These are phyloP conservation scores for Phaffia australis DNA, from an alignment of 768 basidiomycete species.

Conservation along the genomic window DNA sequence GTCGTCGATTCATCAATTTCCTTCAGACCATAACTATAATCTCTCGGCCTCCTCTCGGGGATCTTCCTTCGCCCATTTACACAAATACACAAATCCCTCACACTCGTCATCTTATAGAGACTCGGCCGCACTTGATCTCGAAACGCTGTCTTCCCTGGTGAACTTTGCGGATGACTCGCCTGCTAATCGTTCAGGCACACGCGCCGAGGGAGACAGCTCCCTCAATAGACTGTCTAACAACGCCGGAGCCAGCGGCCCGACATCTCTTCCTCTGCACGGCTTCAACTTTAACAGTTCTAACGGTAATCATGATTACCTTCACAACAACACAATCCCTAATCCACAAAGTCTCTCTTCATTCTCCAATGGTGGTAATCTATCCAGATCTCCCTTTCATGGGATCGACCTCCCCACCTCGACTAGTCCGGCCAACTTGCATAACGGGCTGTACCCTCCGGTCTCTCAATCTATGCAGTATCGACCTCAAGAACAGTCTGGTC, in stretches of 20 bases:
- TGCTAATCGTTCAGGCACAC: background rate
- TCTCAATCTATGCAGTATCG: background rate
- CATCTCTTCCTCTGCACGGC: background rate
- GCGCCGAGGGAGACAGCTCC: constrained; percentile 16
- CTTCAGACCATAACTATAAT: background rate
- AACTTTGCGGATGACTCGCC: background rate
- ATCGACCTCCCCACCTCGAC: background rate
- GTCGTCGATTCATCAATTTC: background rate
- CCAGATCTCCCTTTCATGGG: background rate
- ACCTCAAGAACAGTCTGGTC: background rate
- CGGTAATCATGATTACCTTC: background rate
- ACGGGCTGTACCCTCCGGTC: background rate
- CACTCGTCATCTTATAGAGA: background rate
- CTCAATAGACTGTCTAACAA: background rate
- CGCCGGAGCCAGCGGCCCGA: background rate
- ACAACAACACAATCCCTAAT: background rate
- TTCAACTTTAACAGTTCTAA: background rate
- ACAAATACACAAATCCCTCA: background rate
- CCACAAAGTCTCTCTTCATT: background rate
- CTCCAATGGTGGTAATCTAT: background rate
- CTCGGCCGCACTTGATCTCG: background rate
- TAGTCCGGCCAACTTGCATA: background rate
- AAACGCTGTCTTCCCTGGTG: background rate
- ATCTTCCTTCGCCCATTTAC: constrained; percentile 6
- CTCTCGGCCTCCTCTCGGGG: background rate